Evolutionary conservation across 768 basidiomycete species (phyloP), one percentile per base, ranked within the genome.

Genomic region (Boletus insuetus): DNA sequence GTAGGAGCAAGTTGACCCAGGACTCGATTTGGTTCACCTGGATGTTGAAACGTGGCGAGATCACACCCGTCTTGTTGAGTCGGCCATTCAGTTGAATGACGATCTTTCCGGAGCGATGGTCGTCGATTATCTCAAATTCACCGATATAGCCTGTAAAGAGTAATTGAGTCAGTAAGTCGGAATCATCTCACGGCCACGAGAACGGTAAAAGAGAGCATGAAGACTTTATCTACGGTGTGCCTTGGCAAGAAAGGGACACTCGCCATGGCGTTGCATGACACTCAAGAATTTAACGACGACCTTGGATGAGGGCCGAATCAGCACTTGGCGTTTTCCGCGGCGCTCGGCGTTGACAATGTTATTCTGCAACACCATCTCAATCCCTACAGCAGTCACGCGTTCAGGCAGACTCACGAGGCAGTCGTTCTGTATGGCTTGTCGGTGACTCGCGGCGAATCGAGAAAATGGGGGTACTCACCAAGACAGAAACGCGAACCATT

Each of bases 271-370:
- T 77, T 99, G 97, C 93, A 98, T 98, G 69, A 98, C 97, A 63
- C 86, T 89, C 64, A 99, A 79, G 78, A 98, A 97, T 76, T 97
- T 97, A 64, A 99, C 88, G 61, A 98, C 85, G 73, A 99, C 97
- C 79, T 99, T 99, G 62, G 94, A 96, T 5, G 91, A 93, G 53
- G 97, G 97, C 48, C 96, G 87, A 75, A 99, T 85, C 67, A 99
- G 88, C 59, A 99, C 97, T 79, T 99, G 97, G 69, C 97, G 93
- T 82, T 99, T 99, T 69, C 97, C 97, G 70, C 94, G 91, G 73
- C 94, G 93, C 82, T 98, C 97, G 70, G 97, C 97, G 65, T 99
- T 99, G 86, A 97, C 93, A 64, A 98, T 97, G 85, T 91, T 96
- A 86, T 96, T 98, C 85, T 89, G 72, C 2, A 37, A 59, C 24